Percentiles rank a stretch among this genome's conserved stretches.
Conservation (phyloP, 2,329 filamentous ascomycete species). For the Calonectria pseudoreteaudii region DNA sequence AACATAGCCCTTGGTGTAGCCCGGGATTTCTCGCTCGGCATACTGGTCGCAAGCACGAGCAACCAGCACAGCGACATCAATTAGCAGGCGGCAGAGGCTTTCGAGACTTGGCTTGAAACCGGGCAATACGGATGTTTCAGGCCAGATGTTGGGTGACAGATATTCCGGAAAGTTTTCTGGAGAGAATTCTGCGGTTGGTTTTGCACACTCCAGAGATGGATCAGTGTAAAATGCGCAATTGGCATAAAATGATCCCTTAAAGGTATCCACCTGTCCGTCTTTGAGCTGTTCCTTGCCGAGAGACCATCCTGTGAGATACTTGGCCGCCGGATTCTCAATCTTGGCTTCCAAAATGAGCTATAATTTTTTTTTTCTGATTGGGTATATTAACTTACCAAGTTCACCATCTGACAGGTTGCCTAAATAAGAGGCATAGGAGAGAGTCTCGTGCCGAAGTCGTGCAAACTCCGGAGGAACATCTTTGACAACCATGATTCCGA, state of each 20-base stretch:
- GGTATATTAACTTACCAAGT: conserved; percentile 65
- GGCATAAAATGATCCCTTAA: conserved; percentile 87
- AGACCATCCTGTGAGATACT: conserved; percentile 81
- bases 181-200: conserved; percentile 69
- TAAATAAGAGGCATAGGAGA: conserved; percentile 91
- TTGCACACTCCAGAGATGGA: conserved; percentile 69
- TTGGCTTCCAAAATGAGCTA: conserved; percentile 53
- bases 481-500: conserved; percentile 92
- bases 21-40: conserved; percentile 81
- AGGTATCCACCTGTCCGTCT: conserved; percentile 80
- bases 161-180: conserved; percentile 83
- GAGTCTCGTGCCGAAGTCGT: conserved; percentile 76
- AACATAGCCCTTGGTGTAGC: conserved; percentile 82
- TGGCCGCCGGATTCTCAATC: conserved; percentile 69
- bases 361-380: not conserved
- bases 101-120: conserved; percentile 82
- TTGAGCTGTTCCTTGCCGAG: conserved; percentile 85
- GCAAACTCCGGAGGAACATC: conserved; percentile 81
- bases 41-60: conserved; percentile 91
- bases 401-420: conserved; percentile 80
- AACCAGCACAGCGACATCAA: conserved; percentile 89
- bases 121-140: conserved; percentile 73
- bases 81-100: conserved; percentile 83
- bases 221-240: conserved; percentile 85
- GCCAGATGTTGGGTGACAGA: conserved; percentile 92